Evolutionary conservation across 495 filamentous ascomycete genomes (phyloP).

Genomic region (Margaritispora aquatica): DNA sequence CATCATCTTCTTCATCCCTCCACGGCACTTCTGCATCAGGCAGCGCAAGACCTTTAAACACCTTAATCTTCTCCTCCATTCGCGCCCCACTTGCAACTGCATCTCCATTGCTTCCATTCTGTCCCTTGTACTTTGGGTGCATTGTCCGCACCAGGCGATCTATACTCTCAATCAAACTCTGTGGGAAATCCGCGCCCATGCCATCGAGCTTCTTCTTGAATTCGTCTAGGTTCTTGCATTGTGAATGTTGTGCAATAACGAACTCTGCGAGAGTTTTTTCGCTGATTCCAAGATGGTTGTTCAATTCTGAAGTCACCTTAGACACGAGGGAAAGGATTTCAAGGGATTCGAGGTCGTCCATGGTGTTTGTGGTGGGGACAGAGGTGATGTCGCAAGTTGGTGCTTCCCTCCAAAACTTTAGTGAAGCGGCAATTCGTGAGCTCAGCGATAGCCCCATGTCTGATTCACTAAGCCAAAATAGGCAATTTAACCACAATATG

Average conservation of each 20-base stretch:
- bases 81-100: conserved; percentile 29
- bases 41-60: conserved; percentile 86
- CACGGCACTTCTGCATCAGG: conserved; percentile 68
- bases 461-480: neutral
- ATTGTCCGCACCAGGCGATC: conserved; percentile 82
- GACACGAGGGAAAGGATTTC: conserved; percentile 91
- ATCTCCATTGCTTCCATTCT: conserved; percentile 24
- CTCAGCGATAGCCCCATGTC: neutral
- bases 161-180: conserved; percentile 83
- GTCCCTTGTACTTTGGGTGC: conserved; percentile 75
- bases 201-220: conserved; percentile 67
- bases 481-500: neutral
- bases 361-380: conserved; percentile 28
- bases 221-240: conserved; percentile 59
- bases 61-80: conserved; percentile 58
- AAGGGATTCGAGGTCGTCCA: conserved; percentile 87
- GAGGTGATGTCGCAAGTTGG: neutral
- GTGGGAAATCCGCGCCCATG: conserved; percentile 82
- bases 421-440: neutral
- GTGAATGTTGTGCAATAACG: conserved; percentile 80
- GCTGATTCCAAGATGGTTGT: conserved; percentile 87
- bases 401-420: neutral
- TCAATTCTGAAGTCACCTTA: conserved; percentile 88
- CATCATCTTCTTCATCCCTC: conserved; percentile 42
- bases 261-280: conserved; percentile 96